Evolutionary conservation across 1,284 basidiomycete genomes (phyloP), one percentile per base, ranked within the genome.

Genomic region (Schizophyllum commune): DNA sequence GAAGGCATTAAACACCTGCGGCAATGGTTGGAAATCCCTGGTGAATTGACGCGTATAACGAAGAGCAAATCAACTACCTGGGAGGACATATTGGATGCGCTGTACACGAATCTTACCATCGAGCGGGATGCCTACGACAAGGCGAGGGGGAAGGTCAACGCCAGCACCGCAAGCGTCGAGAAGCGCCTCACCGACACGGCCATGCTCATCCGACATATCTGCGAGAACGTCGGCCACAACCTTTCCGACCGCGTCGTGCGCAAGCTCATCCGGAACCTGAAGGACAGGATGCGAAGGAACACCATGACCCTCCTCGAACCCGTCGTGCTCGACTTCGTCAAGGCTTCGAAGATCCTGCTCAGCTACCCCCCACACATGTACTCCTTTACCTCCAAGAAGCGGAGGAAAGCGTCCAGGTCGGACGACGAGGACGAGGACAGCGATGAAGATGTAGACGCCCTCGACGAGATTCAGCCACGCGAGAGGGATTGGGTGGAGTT

Each of bases 251-350:
- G 17, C 57, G 19, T 19, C 7, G 32, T 47, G 13, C 39, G 39
- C 39, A 47, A 47, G 32, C 57, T 92, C 58, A 76, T 77, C 4
- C 91, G 95, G 70, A 77, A 97, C 59, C 74, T 79, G 4, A 82
- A 86, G 61, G 82, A 82, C 62, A 79, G 94, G 62, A 77, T 85
- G 11, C 71, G 84, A 65, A 74, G 80, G 11, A 79, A 80, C 27
- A 67, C 80, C 54, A 17, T 17, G 39, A 47, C 39, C 39, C 77
- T 96, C 8, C 80, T 89, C 58, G 69, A 78, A 6, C 84, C 86
- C 0, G 80, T 94, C 5, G 85, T 90, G 2, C 73, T 92, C 63
- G 86, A 94, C 70, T 97, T 94, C 70, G 79, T 89, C 62, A 94
- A 96, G 70, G 81, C 90, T 0, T 77, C 96, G 39, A 83, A 84